Conservation (phyloP, 2,329 filamentous ascomycete genomes). For the Pseudogymnoascus sp. region DNA sequence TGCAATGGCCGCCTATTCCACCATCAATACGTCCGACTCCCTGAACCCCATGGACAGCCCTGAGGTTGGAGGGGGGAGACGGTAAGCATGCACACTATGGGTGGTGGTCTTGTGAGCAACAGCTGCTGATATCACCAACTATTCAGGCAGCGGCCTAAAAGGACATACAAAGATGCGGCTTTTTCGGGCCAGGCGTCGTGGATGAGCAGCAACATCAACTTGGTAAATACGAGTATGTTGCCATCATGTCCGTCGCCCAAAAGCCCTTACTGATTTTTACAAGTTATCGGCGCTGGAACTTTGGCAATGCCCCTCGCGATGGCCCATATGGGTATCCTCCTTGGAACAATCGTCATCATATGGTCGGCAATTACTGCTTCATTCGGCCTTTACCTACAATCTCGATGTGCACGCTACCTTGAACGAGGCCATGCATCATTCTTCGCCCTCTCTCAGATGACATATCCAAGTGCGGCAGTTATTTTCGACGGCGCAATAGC, state of each 20-base stretch:
- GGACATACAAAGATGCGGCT: conserved; percentile 62
- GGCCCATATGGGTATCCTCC: conserved; percentile 87
- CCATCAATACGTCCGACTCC: background rate
- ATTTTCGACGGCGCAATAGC: conserved; percentile 94
- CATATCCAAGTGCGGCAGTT: conserved; percentile 91
- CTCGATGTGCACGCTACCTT: conserved; percentile 85
- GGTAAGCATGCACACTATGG: background rate
- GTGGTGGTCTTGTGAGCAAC: background rate
- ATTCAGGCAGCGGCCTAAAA: conserved; percentile 24
- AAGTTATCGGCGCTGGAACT: conserved; percentile 88
- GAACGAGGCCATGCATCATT: conserved; percentile 86
- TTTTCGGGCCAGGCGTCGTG: conserved; percentile 71
- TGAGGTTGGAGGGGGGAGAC: background rate
- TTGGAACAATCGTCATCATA: conserved; percentile 76
- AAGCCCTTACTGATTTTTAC: conserved; percentile 23
- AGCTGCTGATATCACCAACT: conserved; percentile 8
- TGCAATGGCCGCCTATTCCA: background rate
- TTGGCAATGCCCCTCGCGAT: conserved; percentile 94
- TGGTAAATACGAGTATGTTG: conserved; percentile 84
- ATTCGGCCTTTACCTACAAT: conserved; percentile 92
- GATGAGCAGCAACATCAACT: conserved; percentile 86
- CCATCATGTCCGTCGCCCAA: conserved; percentile 4
- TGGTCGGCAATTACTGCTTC: conserved; percentile 87
- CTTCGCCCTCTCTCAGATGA: conserved; percentile 93
- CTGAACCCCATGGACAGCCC: background rate